These are phyloP conservation scores for Populus alba DNA, from an alignment of 345 rosid species.

Conservation along the genomic window DNA sequence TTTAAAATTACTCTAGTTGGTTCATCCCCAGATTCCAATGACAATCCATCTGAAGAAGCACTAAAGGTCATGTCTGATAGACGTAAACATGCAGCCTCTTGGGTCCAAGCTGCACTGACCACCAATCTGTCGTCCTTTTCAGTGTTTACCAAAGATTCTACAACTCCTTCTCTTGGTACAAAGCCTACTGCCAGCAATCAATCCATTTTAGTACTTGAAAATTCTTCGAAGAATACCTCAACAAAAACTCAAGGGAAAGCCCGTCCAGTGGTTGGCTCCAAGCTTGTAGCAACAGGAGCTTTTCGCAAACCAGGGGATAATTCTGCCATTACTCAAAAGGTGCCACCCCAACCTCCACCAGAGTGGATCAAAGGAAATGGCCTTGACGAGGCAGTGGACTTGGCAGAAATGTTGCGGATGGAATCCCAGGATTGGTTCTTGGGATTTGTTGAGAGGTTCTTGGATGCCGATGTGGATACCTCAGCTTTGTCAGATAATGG, in stretches of 20 bases:
- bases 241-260: constrained; percentile 48
- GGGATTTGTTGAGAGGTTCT: constrained; percentile 82
- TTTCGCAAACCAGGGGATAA: constrained; percentile 56
- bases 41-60: constrained; percentile 63
- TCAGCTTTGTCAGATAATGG: constrained; percentile 67
- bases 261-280: constrained; percentile 55
- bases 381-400: constrained; percentile 66
- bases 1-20: constrained; percentile 40
- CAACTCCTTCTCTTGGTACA: constrained; percentile 33
- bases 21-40: constrained; percentile 57
- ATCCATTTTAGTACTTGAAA: constrained; percentile 58
- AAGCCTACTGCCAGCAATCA: constrained; percentile 39
- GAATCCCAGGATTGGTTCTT: constrained; percentile 93
- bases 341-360: constrained; percentile 42
- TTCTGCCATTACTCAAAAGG: constrained; percentile 43
- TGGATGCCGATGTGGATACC: constrained; percentile 65
- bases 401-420: constrained; percentile 65
- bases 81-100: constrained; percentile 62
- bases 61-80: constrained; percentile 53
- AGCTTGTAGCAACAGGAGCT: constrained; percentile 68
- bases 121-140: constrained; percentile 77
- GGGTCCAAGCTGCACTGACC: constrained; percentile 91
- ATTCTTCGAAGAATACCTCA: constrained; percentile 39
- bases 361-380: constrained; percentile 79
- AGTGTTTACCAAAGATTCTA: constrained; percentile 53